Evolutionary conservation across 768 basidiomycete genomes (phyloP), one percentile per base, ranked within the genome.

Genomic region (Galerina marginata): DNA sequence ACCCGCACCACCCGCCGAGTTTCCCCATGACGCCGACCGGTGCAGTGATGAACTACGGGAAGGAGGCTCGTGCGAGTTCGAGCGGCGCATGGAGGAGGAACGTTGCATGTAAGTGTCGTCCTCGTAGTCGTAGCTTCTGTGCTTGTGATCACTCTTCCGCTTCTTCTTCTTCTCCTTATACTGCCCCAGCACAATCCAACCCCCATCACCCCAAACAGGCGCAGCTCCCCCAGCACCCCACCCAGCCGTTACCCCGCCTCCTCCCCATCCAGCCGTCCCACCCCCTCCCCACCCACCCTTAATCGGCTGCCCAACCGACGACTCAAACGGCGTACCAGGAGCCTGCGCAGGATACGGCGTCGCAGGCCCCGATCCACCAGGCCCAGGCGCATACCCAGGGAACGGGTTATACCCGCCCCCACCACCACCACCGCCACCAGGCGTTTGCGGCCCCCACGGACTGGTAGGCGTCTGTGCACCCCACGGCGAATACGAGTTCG

Each of bases 281-380:
- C 58, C 38, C 5, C 60, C 48, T 45, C 60, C 58, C 68, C 65
- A 58, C 16, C 62, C 67, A 0, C 66, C 67, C 9, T 66, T 59
- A 4, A 72, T 54, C 10, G 71, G 69, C 37, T 72, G 73, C 3
- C 62, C 70, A 3, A 65, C 42, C 14, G 49, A 7, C 2, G 38
- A 60, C 5, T 64, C 61, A 44, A 51, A 65, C 5, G 62, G 62
- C 14, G 67, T 65, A 14, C 69, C 66, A 12, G 59, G 61, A 61
- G 56, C 48, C 49, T n/a, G 47, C 20, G 0, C 58, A 16, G 16
- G 58, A 20, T 20, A 20, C 20, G 20, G 20, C 20, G 20, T 20
- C 20, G 20, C 20, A 20, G 20, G 20, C 20, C 20, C 20, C 20
- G 20, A 20, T 20, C 20, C 20, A 20, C 20, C 2, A 20, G 20